These are phyloP conservation scores for Pichia scutulata DNA, from an alignment of 805 yeast genomes.

Conservation along the genomic window DNA sequence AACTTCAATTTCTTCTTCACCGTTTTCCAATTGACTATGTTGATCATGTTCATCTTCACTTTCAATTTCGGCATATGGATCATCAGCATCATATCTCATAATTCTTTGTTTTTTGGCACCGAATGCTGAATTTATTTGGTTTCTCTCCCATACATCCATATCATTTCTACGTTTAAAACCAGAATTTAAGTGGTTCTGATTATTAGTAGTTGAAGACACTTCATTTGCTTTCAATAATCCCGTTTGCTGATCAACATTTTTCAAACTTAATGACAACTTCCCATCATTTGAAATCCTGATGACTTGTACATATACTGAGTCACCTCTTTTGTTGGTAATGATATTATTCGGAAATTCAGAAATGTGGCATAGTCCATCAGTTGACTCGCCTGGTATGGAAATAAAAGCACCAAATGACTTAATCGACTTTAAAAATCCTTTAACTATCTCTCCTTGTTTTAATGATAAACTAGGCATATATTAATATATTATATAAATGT, in stretches of 20 bases:
- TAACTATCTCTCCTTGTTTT: slow-evolving; percentile 38
- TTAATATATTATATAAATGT: neutral
- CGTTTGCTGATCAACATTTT: slow-evolving; percentile 60
- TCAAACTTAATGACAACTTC: slow-evolving; percentile 57
- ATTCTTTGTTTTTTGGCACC: slow-evolving; percentile 20
- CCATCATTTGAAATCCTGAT: slow-evolving; percentile 33
- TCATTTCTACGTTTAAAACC: slow-evolving; percentile 9
- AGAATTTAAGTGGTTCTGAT: neutral
- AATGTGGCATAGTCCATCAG: slow-evolving; percentile 67
- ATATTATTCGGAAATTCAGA: slow-evolving; percentile 45
- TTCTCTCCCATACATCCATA: slow-evolving; percentile 76
- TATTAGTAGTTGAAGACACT: neutral
- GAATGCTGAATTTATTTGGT: slow-evolving; percentile 49
- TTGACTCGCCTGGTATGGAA: slow-evolving; percentile 31
- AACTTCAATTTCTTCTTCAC: slow-evolving; percentile 58
- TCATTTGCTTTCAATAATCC: slow-evolving; percentile 32
- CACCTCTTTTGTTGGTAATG: slow-evolving; percentile 39
- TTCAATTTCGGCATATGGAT: slow-evolving; percentile 28
- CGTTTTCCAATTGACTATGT: slow-evolving; percentile 20
- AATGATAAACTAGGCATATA: slow-evolving; percentile 1
- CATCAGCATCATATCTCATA: slow-evolving; percentile 16
- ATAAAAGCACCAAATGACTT: slow-evolving; percentile 78
- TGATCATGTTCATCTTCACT: slow-evolving; percentile 11
- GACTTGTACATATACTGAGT: slow-evolving; percentile 60
- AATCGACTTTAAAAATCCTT: slow-evolving; percentile 53